Conservation (phyloP, 495 filamentous ascomycete species). For the Amorphotheca resinae region DNA sequence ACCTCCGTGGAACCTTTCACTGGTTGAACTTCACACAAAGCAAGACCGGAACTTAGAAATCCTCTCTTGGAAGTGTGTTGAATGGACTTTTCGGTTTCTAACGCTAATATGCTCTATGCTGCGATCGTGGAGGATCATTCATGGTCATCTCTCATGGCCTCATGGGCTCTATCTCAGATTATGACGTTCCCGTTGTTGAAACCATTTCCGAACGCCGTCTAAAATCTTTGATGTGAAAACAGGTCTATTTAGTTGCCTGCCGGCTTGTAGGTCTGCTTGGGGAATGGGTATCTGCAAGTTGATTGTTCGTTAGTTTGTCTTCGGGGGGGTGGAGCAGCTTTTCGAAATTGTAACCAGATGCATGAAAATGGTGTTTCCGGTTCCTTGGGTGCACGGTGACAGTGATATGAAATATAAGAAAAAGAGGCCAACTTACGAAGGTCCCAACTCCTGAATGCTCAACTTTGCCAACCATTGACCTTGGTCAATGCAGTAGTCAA, state of each 20-base stretch:
- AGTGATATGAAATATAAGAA: slow-evolving; percentile 6
- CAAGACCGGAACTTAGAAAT: neutral
- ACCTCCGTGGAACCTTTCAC: neutral
- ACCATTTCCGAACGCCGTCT: slow-evolving; percentile 22
- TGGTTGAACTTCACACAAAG: neutral
- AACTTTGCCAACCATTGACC: slow-evolving; percentile 90
- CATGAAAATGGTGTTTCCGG: slow-evolving; percentile 4
- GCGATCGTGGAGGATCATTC: slow-evolving; percentile 27
- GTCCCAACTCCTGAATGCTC: slow-evolving; percentile 86
- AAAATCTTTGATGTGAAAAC: slow-evolving; percentile 18
- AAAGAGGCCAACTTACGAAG: slow-evolving; percentile 62
- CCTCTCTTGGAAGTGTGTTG: neutral
- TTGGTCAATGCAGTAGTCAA: slow-evolving; percentile 68
- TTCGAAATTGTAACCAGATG: slow-evolving; percentile 2
- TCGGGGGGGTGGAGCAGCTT: neutral
- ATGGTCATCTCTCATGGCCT: slow-evolving; percentile 17
- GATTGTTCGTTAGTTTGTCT: slow-evolving; percentile 9
- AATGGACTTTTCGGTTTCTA: slow-evolving; percentile 6
- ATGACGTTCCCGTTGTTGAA: slow-evolving; percentile 26
- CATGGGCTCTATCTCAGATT: slow-evolving; percentile 14
- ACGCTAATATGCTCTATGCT: slow-evolving; percentile 13
- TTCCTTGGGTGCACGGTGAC: slow-evolving; percentile 6
- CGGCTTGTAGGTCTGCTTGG: slow-evolving; percentile 62
- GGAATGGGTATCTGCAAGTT: slow-evolving; percentile 58
- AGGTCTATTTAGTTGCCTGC: slow-evolving; percentile 20